These are phyloP conservation scores for Triadica sebifera DNA, from an alignment of 345 rosid genomes.

Conservation along the genomic window DNA sequence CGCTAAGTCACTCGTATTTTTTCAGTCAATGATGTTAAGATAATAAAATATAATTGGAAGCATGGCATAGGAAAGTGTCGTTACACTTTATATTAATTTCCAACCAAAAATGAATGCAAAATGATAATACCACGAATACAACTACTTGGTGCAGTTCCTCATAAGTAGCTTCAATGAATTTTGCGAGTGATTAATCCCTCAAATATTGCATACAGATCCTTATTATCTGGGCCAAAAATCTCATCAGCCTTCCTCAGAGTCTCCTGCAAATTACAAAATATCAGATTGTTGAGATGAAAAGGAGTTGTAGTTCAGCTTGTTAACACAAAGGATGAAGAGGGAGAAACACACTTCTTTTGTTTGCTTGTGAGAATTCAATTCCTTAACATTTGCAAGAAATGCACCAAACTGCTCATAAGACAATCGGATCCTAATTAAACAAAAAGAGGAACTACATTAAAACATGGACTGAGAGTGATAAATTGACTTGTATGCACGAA, in stretches of 20 bases:
- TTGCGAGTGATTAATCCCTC: conserved; percentile 80
- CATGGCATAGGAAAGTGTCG: background rate
- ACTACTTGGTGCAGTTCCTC: conserved; percentile 10
- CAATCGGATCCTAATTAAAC: conserved; percentile 56
- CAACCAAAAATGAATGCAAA: conserved; percentile 20
- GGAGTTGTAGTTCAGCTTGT: background rate
- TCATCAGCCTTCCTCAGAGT: conserved; percentile 81
- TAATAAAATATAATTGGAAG: background rate
- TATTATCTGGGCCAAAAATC: conserved; percentile 77
- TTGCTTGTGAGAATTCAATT: conserved; percentile 86
- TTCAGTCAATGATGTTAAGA: background rate
- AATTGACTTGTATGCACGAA: background rate
- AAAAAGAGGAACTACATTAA: background rate
- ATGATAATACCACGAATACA: conserved; percentile 4
- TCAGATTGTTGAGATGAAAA: background rate
- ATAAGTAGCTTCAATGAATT: conserved; percentile 37
- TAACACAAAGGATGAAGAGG: background rate
- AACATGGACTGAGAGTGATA: background rate
- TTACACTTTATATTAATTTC: conserved; percentile 15
- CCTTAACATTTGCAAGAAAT: conserved; percentile 90
- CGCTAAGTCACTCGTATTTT: background rate
- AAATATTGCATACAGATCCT: conserved; percentile 70
- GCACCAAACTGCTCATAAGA: conserved; percentile 92
- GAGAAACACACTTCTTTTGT: conserved; percentile 60
- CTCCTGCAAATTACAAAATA: conserved; percentile 44